Evolutionary conservation across 441 rosid genomes (phyloP).

Genomic region (Breynia disticha): DNA sequence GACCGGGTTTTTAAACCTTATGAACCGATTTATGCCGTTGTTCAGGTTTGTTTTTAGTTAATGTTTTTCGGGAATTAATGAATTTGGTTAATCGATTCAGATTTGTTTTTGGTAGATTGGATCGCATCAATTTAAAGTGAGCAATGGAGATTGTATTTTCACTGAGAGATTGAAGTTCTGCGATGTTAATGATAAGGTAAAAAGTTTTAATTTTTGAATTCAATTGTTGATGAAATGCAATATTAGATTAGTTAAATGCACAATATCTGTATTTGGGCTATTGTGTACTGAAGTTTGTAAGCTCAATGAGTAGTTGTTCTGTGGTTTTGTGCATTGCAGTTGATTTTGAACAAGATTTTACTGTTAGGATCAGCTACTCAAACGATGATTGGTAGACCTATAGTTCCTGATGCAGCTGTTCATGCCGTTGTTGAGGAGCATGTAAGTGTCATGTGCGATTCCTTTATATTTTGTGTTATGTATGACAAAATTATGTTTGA

Average conservation of each 20-base stretch:
- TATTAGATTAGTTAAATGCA: too few species aligned
- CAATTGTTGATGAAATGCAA: too few species aligned
- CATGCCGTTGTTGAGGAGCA: constrained; percentile 97
- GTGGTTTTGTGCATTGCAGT: constrained; percentile 29
- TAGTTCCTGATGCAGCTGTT: constrained; percentile 67
- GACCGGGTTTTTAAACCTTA: constrained; percentile 56
- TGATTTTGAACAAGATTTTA: constrained; percentile 73
- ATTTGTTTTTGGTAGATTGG: constrained; percentile 47
- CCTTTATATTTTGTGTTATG: neutral
- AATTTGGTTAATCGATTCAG: neutral
- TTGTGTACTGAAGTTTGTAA: too few species aligned
- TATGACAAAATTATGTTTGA: neutral
- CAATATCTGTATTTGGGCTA: too few species aligned
- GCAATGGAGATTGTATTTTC: constrained; percentile 77
- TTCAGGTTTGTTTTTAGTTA: constrained; percentile 41
- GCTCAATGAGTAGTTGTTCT: too few species aligned
- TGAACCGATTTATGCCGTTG: constrained; percentile 78
- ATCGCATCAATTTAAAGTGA: constrained; percentile 89
- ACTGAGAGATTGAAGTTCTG: constrained; percentile 81
- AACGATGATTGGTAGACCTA: constrained; percentile 76
- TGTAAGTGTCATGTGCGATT: constrained; percentile 34
- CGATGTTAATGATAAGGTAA: constrained; percentile 87
- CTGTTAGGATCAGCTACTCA: constrained; percentile 64
- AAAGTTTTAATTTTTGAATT: neutral
- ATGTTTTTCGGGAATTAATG: too few species aligned